Conservation (phyloP, 2,329 filamentous ascomycete species). For the Samsoniella hepiali region DNA sequence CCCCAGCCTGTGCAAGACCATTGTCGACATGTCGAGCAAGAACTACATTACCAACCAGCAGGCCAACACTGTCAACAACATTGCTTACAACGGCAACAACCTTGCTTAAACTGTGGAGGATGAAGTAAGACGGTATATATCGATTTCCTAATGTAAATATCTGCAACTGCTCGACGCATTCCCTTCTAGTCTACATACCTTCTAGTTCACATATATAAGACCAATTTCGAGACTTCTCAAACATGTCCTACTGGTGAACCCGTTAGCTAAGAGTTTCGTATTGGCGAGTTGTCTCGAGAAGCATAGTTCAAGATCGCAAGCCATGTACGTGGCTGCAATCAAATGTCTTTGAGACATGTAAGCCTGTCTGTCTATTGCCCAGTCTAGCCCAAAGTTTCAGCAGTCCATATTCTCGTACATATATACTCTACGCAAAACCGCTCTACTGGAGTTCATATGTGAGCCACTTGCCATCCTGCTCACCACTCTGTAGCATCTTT, state of each 20-base stretch:
- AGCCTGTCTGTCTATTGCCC: no score
- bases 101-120: not conserved
- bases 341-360: no score
- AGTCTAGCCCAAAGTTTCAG: no score
- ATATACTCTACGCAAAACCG: not conserved
- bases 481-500: constrained; percentile 47
- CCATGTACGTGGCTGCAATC: no score
- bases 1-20: constrained; percentile 25
- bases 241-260: not conserved
- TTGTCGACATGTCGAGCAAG: constrained; percentile 37
- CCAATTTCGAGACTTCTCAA: not conserved
- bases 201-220: not conserved
- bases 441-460: constrained; percentile 38
- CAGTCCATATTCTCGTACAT: no score
- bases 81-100: constrained; percentile 44
- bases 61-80: constrained; percentile 37
- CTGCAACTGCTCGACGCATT: no score
- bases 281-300: no score
- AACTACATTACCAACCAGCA: constrained; percentile 32
- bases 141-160: not conserved
- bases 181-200: no score
- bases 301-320: no score
- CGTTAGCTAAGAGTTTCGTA: no score
- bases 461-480: constrained; percentile 38
- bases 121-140: not conserved